Percentiles rank a stretch among this genome's conserved stretches.
These are phyloP conservation scores for Physaria fendleri DNA, from an alignment of 345 rosid genomes.

Conservation along the genomic window DNA sequence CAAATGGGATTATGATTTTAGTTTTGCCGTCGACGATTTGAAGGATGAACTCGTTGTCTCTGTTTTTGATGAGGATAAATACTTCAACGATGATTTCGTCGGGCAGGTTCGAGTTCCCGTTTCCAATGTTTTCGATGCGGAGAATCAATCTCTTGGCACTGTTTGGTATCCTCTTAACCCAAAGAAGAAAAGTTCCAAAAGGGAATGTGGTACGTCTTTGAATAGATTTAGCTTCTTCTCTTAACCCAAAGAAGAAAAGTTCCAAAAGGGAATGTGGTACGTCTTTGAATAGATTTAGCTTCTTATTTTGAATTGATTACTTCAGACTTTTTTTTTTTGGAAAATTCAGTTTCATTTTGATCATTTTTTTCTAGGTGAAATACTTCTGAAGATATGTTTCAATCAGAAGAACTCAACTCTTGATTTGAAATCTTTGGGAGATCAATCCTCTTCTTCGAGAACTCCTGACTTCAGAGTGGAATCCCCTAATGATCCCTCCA, in stretches of 20 bases:
- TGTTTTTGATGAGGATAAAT: conserved; percentile 88
- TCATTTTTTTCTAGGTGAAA: conserved; percentile 54
- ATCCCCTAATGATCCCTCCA: conserved; percentile 41
- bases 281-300: neutral
- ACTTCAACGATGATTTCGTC: conserved; percentile 78
- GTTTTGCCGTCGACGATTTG: conserved; percentile 92
- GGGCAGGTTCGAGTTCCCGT: conserved; percentile 67
- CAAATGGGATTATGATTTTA: conserved; percentile 83
- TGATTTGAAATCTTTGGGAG: conserved; percentile 32
- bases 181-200: conserved; percentile 71
- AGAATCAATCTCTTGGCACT: conserved; percentile 62
- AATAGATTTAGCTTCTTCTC: conserved; percentile 13
- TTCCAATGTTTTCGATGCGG: conserved; percentile 66
- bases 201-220: conserved; percentile 61
- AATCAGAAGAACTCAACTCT: conserved; percentile 44
- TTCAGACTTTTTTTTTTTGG: no score
- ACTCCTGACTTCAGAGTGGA: conserved; percentile 31
- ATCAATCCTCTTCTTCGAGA: conserved; percentile 28
- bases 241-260: conserved; percentile 72
- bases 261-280: conserved; percentile 81
- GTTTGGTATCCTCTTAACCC: conserved; percentile 76
- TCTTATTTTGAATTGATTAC: no score
- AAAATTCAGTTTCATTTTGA: neutral
- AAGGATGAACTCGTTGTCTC: conserved; percentile 65
- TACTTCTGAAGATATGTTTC: conserved; percentile 62